These are phyloP conservation scores for Dendrobium catenatum DNA, from an alignment of 106 monocot genomes.

Conservation along the genomic window DNA sequence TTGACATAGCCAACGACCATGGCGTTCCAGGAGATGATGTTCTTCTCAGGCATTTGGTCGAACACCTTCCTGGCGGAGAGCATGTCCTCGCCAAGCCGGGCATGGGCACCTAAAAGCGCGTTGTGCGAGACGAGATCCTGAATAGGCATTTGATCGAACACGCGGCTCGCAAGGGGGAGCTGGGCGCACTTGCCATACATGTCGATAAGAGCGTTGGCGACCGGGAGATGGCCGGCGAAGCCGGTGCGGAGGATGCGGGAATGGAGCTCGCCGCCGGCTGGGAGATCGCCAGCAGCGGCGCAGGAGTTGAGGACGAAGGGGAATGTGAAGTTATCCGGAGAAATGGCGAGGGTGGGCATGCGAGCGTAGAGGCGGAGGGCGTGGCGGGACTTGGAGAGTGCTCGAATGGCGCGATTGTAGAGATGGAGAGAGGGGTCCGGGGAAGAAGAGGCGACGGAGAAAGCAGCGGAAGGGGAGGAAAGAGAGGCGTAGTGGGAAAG, in stretches of 20 bases:
- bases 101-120: conserved; percentile 38
- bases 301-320: conserved; percentile 44
- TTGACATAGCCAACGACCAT: conserved; percentile 53
- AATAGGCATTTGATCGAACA: conserved; percentile 25
- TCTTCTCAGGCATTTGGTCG: conserved; percentile 26
- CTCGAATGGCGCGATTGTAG: conserved; percentile 12
- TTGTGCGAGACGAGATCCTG: conserved; percentile 41
- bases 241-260: conserved; percentile 21
- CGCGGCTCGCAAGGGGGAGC: conserved; percentile 13
- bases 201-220: conserved; percentile 46
- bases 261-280: conserved; percentile 29
- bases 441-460: conserved; percentile 9
- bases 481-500: conserved; percentile 2
- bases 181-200: conserved; percentile 44
- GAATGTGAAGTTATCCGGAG: conserved; percentile 35
- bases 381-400: conserved; percentile 11
- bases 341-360: conserved; percentile 17
- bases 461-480: conserved; percentile 11
- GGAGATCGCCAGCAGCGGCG: conserved; percentile 13
- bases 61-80: conserved; percentile 22
- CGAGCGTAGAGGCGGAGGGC: conserved; percentile 25
- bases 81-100: conserved; percentile 32
- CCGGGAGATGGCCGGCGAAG: conserved; percentile 14
- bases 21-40: conserved; percentile 40
- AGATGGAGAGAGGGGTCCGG: conserved; percentile 8